Conservation (phyloP, 1,284 basidiomycete genomes). For the Ganoderma lucidum region DNA sequence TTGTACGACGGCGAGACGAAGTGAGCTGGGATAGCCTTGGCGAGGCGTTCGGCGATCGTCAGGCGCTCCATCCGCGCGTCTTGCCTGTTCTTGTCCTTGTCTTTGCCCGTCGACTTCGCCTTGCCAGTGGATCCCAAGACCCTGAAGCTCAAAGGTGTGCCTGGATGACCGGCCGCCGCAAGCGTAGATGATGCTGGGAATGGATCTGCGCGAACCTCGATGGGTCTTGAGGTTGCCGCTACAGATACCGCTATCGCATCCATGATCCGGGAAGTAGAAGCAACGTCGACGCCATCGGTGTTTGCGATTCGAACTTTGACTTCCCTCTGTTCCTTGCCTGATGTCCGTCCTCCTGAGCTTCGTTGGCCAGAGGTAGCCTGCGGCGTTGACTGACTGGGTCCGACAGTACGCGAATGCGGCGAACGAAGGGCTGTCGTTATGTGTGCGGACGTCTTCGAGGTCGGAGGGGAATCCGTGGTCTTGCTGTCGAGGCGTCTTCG, state of each 20-base stretch:
- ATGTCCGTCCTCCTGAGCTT: not conserved
- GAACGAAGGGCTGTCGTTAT: not conserved
- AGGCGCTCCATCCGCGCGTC: slow-evolving; percentile 3
- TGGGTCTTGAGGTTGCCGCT: not conserved
- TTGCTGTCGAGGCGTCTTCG: not conserved
- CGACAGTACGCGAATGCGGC: not conserved
- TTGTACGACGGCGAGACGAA: slow-evolving; percentile 28
- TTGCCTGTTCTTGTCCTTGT: slow-evolving; percentile 4
- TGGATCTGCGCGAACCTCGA: not conserved
- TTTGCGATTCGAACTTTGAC: not conserved
- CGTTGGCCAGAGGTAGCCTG: not conserved
- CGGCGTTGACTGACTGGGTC: not conserved
- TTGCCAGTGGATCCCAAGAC: not conserved
- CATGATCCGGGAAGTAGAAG: not conserved
- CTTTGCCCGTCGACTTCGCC: not conserved
- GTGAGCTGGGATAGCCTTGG: slow-evolving; percentile 19
- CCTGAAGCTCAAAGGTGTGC: not conserved
- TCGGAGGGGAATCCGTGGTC: not conserved
- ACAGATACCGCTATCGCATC: slow-evolving; percentile 1
- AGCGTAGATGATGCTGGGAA: not conserved
- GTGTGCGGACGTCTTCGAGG: not conserved
- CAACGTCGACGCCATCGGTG: not conserved
- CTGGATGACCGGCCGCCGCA: not conserved
- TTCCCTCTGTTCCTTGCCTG: not conserved
- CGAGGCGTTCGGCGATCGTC: slow-evolving; percentile 9